Base-by-base conservation (phyloP, 495 filamentous ascomycete species). In the Penicillium angulare region DNA sequence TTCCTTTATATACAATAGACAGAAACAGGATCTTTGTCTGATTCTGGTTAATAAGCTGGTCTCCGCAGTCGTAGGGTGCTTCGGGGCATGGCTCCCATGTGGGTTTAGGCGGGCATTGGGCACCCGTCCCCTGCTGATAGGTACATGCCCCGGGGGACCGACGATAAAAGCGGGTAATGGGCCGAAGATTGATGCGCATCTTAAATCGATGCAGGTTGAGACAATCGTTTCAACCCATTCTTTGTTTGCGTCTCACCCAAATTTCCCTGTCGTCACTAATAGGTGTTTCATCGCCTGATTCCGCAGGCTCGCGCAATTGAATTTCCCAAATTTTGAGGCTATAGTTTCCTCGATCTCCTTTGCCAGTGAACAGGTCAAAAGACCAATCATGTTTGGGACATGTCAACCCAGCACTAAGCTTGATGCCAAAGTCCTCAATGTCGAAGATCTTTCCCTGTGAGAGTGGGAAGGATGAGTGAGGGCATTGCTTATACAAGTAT, bases 341-440 rank as follows among this genome's bases (percentile, higher is more conserved):
- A 56, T 84, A 84, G 49, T 69, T 82, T n/a, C 74, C 78, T 1
- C 79, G 74, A 48, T 85, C 81, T 4, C 69, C 69, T 49, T 65
- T 63, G 3, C 81, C 81, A 0, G 80, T 75, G 47, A 78, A 76
- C 20, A 85, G 53, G 57, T 85, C 81, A 60, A 84, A 84, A 0
- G 80, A 81, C 81, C 81, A 85, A 31, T 66, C 73, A 52, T 85
- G 80, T 55, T 84, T 83, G 1, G 80, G 79, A 55, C 81, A 85
- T 6, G 76, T 79, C 13, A 85, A 64, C 0, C 81, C 81, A 2
- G 75, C 66, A 31, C 68, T 72, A 5, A 73, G 60, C 1, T 53
- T 52, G 49, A 73, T 60, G 9, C 81, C 81, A 49, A 84, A 85
- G 54, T 85, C 81, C 50, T 85, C 82, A 52, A 85, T 85, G 27